These are phyloP conservation scores for Nakaseomyces delphensis DNA, from an alignment of 1,139 yeast genomes.

Conservation along the genomic window DNA sequence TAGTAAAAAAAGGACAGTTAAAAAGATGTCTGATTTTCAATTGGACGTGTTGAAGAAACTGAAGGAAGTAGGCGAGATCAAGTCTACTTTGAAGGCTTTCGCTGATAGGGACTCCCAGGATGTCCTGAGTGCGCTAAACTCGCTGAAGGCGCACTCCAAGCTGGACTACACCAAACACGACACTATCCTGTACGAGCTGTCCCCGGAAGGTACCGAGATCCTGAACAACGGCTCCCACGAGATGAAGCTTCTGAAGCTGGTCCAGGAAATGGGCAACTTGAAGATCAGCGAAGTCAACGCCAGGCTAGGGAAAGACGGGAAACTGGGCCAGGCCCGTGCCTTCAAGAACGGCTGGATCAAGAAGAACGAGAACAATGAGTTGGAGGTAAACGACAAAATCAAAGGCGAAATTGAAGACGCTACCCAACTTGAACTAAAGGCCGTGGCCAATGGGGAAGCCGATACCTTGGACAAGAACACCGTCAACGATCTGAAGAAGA, in stretches of 20 bases:
- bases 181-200: slow-evolving; percentile 64
- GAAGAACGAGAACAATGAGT: slow-evolving; percentile 68
- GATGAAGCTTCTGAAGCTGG: slow-evolving; percentile 69
- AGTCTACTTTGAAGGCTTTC: slow-evolving; percentile 53
- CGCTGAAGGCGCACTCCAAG: slow-evolving; percentile 80
- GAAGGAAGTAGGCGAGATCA: slow-evolving; percentile 50
- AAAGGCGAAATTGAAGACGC: slow-evolving; percentile 43
- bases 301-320: slow-evolving; percentile 69
- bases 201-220: slow-evolving; percentile 77
- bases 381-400: slow-evolving; percentile 48
- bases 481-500: slow-evolving; percentile 79
- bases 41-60: slow-evolving; percentile 49
- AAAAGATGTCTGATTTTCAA: slow-evolving; percentile 23
- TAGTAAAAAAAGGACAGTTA: not conserved
- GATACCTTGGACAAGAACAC: slow-evolving; percentile 45
- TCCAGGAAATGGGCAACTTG: slow-evolving; percentile 60
- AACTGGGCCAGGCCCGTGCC: slow-evolving; percentile 95
- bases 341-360: slow-evolving; percentile 95
- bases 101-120: slow-evolving; percentile 45
- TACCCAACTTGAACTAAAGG: slow-evolving; percentile 56
- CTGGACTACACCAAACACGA: slow-evolving; percentile 67
- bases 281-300: slow-evolving; percentile 69
- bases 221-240: slow-evolving; percentile 82
- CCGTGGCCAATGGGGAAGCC: slow-evolving; percentile 38
- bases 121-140: slow-evolving; percentile 70